phyloP scores from a whole-genome alignment of 2,329 filamentous ascomycete genomes.

The Colletotrichum viniferum region DNA sequence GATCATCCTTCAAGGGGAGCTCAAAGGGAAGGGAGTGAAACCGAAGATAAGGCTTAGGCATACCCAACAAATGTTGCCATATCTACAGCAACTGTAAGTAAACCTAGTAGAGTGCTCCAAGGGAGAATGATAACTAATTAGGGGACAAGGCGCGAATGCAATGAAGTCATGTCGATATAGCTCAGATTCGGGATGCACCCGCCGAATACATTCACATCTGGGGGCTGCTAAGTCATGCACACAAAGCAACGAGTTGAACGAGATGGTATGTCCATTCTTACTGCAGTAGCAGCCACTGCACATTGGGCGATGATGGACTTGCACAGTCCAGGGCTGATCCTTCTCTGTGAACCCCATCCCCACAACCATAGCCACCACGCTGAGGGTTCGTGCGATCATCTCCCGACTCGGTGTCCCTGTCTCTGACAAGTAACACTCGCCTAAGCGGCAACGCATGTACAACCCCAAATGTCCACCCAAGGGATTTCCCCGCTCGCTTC shows the following conservation, averaged over 20 bases:
- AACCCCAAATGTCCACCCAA: background rate
- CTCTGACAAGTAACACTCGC: background rate
- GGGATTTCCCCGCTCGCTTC: no score
- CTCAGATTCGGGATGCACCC: background rate
- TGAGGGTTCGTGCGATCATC: background rate
- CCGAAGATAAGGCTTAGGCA: background rate
- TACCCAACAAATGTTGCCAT: background rate
- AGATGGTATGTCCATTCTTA: background rate
- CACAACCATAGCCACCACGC: background rate
- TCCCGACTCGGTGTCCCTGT: background rate
- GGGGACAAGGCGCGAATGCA: background rate
- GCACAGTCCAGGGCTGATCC: background rate
- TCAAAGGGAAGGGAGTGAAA: background rate
- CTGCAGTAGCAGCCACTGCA: background rate
- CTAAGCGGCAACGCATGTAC: background rate
- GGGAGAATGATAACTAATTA: background rate
- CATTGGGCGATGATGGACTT: background rate
- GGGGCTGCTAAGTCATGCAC: background rate
- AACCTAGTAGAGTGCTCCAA: background rate
- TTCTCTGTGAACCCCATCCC: background rate
- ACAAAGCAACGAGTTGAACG: background rate
- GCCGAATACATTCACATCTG: background rate
- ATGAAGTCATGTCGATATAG: background rate
- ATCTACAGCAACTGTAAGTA: background rate
- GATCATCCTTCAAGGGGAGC: background rate